Base-by-base conservation (phyloP, 805 yeast species). In the Candida boidinii region DNA sequence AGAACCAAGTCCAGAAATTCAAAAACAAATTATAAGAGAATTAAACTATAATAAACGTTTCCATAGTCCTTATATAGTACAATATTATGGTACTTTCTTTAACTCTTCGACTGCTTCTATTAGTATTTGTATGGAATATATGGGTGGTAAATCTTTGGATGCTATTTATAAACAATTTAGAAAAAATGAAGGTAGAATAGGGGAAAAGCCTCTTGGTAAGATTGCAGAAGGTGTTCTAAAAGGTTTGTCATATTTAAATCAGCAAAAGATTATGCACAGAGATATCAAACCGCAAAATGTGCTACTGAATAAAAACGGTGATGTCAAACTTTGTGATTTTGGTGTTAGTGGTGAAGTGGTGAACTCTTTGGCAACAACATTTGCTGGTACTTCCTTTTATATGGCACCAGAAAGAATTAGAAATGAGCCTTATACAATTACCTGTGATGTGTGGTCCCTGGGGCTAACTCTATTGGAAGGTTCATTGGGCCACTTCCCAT, bases 401-500 rank as follows among this genome's bases (percentile, higher is more conserved):
- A 92, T 92, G 98, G 97, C 98, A 0, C 98, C 98, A 0, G 98
- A 92, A 56, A 70, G 98, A 46, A 90, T 92, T 32, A 84, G 84
- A 62, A 96, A 96, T 19, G 90, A 86, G 50, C 92, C 96, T 1
- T 92, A 92, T 51, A 81, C 95, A 9, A 96, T 90, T 3, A 84
- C 95, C 4, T 79, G 94, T 47, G 98, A 92, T 53, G 90, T 92
- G 12, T 92, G 98, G 98, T 87, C 96, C 1, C 60, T 92, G 21
- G 98, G 98, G 0, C 64, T 92, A 37, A 88, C 97, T 2, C 60
- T 92, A 29, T 62, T 92, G 49, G 98, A 92, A 52, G 96, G 90
- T 18, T 96, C 97, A 4, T 77, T 75, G 49, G 94, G 95, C n/a
- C 65, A 70, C 43, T 90, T 90, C 53, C 98, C 98, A 7, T 81